These are phyloP conservation scores for Phytophthora hybrid DNA, from an alignment of 352 stramenopile species.

Conservation along the genomic window DNA sequence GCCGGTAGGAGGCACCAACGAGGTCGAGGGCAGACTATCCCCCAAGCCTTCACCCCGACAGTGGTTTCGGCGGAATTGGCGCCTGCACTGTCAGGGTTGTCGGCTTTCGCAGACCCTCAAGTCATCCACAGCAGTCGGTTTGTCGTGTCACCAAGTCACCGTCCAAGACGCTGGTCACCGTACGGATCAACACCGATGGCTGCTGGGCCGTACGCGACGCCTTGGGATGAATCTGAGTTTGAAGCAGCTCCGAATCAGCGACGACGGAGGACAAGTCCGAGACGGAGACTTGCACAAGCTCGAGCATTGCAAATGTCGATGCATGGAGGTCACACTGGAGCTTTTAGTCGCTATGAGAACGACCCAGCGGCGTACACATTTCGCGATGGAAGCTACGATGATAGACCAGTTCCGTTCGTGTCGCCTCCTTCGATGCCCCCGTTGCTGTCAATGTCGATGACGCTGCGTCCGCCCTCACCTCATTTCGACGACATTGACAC, in stretches of 20 bases:
- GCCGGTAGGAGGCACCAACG: too few relatives aligned
- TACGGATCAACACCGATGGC: constrained; percentile 16
- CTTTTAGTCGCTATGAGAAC: background rate
- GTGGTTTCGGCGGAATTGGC: background rate
- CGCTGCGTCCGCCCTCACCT: background rate
- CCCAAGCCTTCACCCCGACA: background rate
- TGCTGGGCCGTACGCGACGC: background rate
- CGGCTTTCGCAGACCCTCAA: constrained; percentile 14
- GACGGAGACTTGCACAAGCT: constrained; percentile 23
- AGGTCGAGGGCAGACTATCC: background rate
- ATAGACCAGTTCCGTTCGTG: constrained; percentile 1
- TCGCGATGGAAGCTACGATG: constrained; percentile 1
- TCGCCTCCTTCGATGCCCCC: background rate
- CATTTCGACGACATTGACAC: constrained; percentile 1
- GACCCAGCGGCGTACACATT: background rate
- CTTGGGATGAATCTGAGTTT: constrained; percentile 15
- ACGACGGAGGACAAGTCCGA: constrained; percentile 30
- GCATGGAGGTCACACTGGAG: background rate
- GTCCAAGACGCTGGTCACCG: constrained; percentile 22
- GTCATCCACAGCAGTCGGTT: constrained; percentile 6
- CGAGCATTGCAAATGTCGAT: constrained; percentile 16
- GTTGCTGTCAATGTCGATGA: constrained; percentile 6
- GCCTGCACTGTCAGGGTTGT: constrained; percentile 3
- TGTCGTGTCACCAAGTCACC: constrained; percentile 9
- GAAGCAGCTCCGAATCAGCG: constrained; percentile 12